Conservation (phyloP, 495 filamentous ascomycete genomes). For the Sporormia fimetaria region DNA sequence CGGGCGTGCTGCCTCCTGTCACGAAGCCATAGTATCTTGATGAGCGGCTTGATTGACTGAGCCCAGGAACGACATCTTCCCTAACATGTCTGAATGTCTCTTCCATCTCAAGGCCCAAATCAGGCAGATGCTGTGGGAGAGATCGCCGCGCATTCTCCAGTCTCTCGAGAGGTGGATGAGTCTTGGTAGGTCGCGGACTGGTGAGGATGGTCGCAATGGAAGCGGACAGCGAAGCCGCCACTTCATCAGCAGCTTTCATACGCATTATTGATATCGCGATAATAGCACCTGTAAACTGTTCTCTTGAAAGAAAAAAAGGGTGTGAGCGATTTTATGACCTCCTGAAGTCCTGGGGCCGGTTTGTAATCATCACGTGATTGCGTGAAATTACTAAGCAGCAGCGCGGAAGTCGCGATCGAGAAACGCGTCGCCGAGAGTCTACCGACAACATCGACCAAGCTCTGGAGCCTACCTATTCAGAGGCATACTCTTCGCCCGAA, state of each 20-base stretch:
- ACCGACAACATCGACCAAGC: background rate
- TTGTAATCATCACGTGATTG: constrained; percentile 10
- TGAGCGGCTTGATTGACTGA: constrained; percentile 51
- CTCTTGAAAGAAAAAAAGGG: too few relatives aligned
- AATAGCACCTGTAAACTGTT: too few relatives aligned
- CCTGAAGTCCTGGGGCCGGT: background rate
- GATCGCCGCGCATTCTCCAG: constrained; percentile 18
- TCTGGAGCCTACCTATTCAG: background rate
- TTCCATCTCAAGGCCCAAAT: constrained; percentile 38
- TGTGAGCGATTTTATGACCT: too few relatives aligned
- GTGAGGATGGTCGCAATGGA: constrained; percentile 11
- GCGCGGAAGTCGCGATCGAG: constrained; percentile 10
- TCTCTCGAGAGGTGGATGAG: constrained; percentile 16
- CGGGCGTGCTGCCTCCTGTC: constrained; percentile 67
- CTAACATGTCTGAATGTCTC: constrained; percentile 41
- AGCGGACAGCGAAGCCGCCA: constrained; percentile 6
- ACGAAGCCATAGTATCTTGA: constrained; percentile 80
- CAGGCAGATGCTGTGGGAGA: constrained; percentile 30
- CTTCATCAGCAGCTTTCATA: constrained; percentile 8
- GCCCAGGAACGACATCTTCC: constrained; percentile 51
- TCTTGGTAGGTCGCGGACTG: constrained; percentile 5
- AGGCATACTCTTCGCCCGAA: background rate
- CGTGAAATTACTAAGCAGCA: constrained; percentile 8
- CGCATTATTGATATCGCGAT: too few relatives aligned
- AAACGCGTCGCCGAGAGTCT: constrained; percentile 9